Base-by-base conservation (phyloP, 2,329 filamentous ascomycete species). In the Akanthomyces muscarius region DNA sequence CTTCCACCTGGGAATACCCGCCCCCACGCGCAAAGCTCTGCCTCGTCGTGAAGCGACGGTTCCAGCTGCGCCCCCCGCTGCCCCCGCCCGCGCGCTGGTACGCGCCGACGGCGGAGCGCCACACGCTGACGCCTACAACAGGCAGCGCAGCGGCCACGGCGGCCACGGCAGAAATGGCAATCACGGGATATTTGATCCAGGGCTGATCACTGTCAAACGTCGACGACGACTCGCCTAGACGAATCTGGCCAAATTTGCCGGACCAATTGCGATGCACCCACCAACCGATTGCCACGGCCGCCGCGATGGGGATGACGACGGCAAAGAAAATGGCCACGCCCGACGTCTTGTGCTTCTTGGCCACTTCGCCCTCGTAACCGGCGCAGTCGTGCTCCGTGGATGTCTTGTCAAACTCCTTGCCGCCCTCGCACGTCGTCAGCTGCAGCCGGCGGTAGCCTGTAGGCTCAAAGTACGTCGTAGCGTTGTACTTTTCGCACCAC, bases 391-490 rank as follows among this genome's bases (percentile, higher is more conserved):
- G 75, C 62, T 77, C 76, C 7, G 64, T 68, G 38, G 83, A 80
- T 16, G 81, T 83, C 74, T 88, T 88, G 73, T 97, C 92, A 54
- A 90, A 80, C 70, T 94, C 88, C 5, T 77, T 77, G 48, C 94
- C 95, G 42, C 88, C 91, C 50, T 83, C 67, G 74, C 96, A 99
- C 0, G 93, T 98, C 0, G 92, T 92, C 55, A 97, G 84, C 0
- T 93, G 94, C 63, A 99, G 91, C 63, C 89, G 88, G 58, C 95
- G 90, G 79, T 96, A 98, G 53, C 92, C 92, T 0, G 91, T 95
- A 6, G 90, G 87, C 66, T 92, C 87, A 78, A 86, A 95, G 79
- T 89, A 99, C 71, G 95, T 88, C 36, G 86, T 76, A n/a, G 79
- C 83, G 33, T 90, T 86, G 69, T 97, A 75, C 55, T 80, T 78